Conservation (phyloP, 768 basidiomycete genomes). For the Mycena albidolilacea region DNA sequence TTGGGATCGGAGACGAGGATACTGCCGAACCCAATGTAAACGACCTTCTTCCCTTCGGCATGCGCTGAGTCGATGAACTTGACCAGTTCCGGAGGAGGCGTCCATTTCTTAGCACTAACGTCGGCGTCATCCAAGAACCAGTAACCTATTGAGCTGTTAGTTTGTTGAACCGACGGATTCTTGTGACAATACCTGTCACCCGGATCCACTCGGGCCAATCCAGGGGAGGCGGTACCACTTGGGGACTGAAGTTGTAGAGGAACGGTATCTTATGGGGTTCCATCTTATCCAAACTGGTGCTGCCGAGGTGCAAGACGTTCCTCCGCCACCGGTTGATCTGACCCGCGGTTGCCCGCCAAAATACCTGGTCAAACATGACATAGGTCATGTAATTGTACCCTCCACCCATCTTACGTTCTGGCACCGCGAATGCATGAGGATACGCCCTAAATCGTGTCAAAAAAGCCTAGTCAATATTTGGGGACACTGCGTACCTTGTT, state of each 20-base stretch:
- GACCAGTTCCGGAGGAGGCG: slow-evolving; percentile 84
- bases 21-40: slow-evolving; percentile 98
- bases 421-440: slow-evolving; percentile 98
- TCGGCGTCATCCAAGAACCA: slow-evolving; percentile 98
- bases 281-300: slow-evolving; percentile 94
- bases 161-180: background rate
- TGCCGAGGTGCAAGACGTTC: slow-evolving; percentile 78
- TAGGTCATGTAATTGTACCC: slow-evolving; percentile 99
- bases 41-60: slow-evolving; percentile 85
- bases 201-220: slow-evolving; percentile 99
- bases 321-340: slow-evolving; percentile 97
- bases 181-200: slow-evolving; percentile 74
- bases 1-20: slow-evolving; percentile 97
- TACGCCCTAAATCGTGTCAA: slow-evolving; percentile 73
- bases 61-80: slow-evolving; percentile 88
- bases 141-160: slow-evolving; percentile 71
- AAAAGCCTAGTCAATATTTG: slow-evolving; percentile 15
- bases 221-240: slow-evolving; percentile 90
- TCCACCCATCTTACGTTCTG: slow-evolving; percentile 98
- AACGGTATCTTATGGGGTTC: slow-evolving; percentile 98
- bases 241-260: slow-evolving; percentile 96
- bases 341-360: slow-evolving; percentile 95
- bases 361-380: slow-evolving; percentile 97
- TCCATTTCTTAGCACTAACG: slow-evolving; percentile 91
- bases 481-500: slow-evolving; percentile 71